Conservation (phyloP, 768 basidiomycete species). For the Fistulinella prunicolor region DNA sequence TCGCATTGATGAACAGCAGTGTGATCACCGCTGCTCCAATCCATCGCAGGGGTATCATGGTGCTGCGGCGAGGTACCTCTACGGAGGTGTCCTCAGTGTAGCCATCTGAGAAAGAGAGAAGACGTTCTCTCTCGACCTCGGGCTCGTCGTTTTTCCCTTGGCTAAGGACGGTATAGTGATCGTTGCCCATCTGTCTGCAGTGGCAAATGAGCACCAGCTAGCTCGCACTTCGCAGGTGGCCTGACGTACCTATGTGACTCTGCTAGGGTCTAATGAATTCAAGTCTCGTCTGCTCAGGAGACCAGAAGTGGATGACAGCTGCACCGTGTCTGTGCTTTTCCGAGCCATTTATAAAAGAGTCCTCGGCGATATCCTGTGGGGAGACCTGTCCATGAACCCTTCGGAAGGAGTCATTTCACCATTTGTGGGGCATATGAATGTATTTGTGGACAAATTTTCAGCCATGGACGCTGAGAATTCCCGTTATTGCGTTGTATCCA, state of each 20-base stretch:
- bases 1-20: constrained; percentile 23
- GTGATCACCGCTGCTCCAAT: constrained; percentile 18
- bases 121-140: constrained; percentile 15
- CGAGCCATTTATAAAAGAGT: constrained; percentile 4
- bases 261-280: background rate
- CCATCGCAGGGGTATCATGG: constrained; percentile 3
- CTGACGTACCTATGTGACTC: constrained; percentile 2
- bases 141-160: constrained; percentile 11
- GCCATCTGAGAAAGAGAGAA: constrained; percentile 10
- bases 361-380: background rate
- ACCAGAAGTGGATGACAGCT: background rate
- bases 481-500: no score
- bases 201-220: background rate
- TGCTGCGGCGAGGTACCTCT: constrained; percentile 2
- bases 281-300: background rate
- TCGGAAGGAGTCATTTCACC: background rate
- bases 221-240: no score
- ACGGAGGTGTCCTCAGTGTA: background rate
- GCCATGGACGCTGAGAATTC: no score
- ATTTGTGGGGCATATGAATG: background rate
- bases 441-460: no score
- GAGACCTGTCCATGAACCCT: no score
- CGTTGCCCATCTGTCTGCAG: constrained; percentile 15
- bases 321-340: background rate
- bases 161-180: constrained; percentile 9